These are phyloP conservation scores for Trichoderma koningiopsis DNA, from an alignment of 2,329 filamentous ascomycete species.

Conservation along the genomic window DNA sequence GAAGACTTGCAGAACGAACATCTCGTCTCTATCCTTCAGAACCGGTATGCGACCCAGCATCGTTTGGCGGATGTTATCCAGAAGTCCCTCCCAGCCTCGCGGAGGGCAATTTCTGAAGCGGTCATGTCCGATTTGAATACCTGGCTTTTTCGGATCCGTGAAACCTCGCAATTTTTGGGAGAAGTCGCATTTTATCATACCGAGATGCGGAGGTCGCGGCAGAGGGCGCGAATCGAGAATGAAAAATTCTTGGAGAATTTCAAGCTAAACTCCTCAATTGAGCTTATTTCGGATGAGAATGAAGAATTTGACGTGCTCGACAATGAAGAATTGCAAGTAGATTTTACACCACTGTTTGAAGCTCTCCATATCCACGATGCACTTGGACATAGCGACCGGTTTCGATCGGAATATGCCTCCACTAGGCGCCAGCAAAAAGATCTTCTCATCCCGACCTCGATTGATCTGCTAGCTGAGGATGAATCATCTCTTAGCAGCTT, in stretches of 20 bases:
- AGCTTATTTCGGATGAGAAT: conserved; percentile 90
- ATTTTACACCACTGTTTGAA: conserved; percentile 93
- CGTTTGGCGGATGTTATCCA: conserved; percentile 95
- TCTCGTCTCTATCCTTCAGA: conserved; percentile 69
- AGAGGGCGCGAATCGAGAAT: conserved; percentile 78
- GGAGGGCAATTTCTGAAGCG: conserved; percentile 90
- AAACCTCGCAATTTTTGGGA: conserved; percentile 93
- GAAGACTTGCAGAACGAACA: conserved; percentile 97
- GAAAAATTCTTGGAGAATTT: conserved; percentile 78
- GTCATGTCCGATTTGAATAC: conserved; percentile 97
- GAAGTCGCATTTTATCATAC: conserved; percentile 98
- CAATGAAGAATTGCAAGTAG: conserved; percentile 92
- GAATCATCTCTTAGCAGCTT: conserved; percentile 85
- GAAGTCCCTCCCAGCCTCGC: conserved; percentile 88
- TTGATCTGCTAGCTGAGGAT: conserved; percentile 80
- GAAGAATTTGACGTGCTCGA: conserved; percentile 95
- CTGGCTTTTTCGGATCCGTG: conserved; percentile 92
- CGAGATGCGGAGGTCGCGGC: conserved; percentile 78
- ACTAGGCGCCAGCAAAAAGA: conserved; percentile 92
- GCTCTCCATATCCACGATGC: conserved; percentile 96
- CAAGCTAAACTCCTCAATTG: conserved; percentile 92
- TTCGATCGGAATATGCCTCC: conserved; percentile 86
- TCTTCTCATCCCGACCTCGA: conserved; percentile 73
- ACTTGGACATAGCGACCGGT: conserved; percentile 87
- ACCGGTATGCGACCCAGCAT: conserved; percentile 90